phyloP scores from a whole-genome alignment of 148 eudicot species.

The Camellia japonica region DNA sequence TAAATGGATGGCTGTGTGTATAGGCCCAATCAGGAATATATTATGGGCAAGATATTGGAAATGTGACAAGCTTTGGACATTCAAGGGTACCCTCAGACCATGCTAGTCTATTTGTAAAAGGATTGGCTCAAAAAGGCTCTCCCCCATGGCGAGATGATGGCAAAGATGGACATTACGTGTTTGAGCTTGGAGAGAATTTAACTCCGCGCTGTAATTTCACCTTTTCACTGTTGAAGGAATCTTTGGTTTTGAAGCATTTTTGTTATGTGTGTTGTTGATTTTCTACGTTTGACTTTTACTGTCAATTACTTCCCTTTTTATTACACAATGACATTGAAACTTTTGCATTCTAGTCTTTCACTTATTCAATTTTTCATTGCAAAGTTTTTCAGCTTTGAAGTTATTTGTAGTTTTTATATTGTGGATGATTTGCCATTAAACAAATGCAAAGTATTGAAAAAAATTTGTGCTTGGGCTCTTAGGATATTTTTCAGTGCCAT shows the following conservation, averaged over 20 bases:
- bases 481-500: neutral
- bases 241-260: constrained; percentile 19
- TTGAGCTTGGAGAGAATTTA: constrained; percentile 97
- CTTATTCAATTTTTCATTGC: constrained; percentile 1
- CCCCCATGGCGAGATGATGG: constrained; percentile 98
- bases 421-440: neutral
- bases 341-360: neutral
- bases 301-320: neutral
- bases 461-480: neutral
- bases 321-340: neutral
- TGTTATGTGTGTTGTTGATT: neutral
- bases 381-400: neutral
- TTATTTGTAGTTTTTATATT: neutral
- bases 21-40: constrained; percentile 93
- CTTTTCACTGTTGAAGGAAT: constrained; percentile 30
- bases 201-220: constrained; percentile 85
- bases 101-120: constrained; percentile 73
- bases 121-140: constrained; percentile 83
- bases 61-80: constrained; percentile 78
- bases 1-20: constrained; percentile 83
- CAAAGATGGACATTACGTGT: constrained; percentile 97
- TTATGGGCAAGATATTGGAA: constrained; percentile 88
- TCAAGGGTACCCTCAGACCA: constrained; percentile 66
- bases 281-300: constrained; percentile 1
- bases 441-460: neutral